Conservation (phyloP, 768 basidiomycete genomes). For the Kwoniella shandongensis region DNA sequence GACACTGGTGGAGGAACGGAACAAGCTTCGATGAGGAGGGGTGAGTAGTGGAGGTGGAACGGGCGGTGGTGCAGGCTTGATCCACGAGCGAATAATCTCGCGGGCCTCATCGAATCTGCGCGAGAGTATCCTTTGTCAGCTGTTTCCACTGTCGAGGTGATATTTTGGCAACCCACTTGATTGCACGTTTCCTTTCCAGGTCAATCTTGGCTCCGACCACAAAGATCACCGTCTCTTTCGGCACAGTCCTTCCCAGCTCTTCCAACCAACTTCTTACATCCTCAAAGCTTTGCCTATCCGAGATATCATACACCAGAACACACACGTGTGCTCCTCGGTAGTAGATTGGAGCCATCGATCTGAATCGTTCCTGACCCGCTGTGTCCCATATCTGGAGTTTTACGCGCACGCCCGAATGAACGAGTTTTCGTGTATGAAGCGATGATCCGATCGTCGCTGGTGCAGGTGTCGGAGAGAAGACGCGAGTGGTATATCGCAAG, state of each 20-base stretch:
- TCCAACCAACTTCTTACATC: slow-evolving; percentile 47
- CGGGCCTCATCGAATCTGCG: slow-evolving; percentile 36
- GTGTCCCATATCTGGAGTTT: slow-evolving; percentile 53
- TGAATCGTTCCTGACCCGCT: slow-evolving; percentile 51
- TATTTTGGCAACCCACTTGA: slow-evolving; percentile 27
- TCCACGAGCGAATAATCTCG: slow-evolving; percentile 29
- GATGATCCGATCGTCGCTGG: slow-evolving; percentile 44
- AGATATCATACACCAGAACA: slow-evolving; percentile 47
- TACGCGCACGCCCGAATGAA: slow-evolving; percentile 41
- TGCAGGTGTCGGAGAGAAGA: slow-evolving; percentile 29
- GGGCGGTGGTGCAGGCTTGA: slow-evolving; percentile 30
- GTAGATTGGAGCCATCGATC: slow-evolving; percentile 51
- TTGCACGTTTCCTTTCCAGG: slow-evolving; percentile 25
- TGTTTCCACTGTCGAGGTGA: neutral
- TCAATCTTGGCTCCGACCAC: slow-evolving; percentile 47
- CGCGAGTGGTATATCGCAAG: slow-evolving; percentile 42
- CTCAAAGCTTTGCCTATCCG: slow-evolving; percentile 40
- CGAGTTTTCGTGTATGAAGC: slow-evolving; percentile 46
- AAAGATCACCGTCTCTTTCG: slow-evolving; percentile 47
- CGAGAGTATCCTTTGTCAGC: neutral
- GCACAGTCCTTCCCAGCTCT: slow-evolving; percentile 41
- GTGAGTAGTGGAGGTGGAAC: slow-evolving; percentile 17
- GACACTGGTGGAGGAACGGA: slow-evolving; percentile 12
- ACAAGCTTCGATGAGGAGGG: slow-evolving; percentile 20
- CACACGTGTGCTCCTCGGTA: slow-evolving; percentile 50